A percentile compares a stretch with the other conserved stretches of the same genome.
Conservation (phyloP, 352 stramenopile genomes). For the Pythium scleroteichum region DNA sequence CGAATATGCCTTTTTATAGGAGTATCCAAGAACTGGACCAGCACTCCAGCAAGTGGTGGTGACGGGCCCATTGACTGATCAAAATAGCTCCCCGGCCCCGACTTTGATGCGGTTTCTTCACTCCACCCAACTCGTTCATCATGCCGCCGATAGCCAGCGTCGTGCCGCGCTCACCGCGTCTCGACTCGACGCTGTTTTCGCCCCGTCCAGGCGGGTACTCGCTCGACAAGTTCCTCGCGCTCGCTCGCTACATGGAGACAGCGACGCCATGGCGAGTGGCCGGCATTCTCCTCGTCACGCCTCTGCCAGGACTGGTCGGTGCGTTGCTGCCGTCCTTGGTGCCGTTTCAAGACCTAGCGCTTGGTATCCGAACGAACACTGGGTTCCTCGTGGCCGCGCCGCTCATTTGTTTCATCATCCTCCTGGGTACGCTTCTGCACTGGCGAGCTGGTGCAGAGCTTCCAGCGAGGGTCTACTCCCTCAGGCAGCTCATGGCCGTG, state of each 20-base stretch:
- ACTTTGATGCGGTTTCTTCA: too few species aligned
- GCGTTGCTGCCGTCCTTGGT: conserved; percentile 3
- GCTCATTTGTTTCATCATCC: not conserved
- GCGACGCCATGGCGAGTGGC: not conserved
- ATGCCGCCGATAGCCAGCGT: too few species aligned
- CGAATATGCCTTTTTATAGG: too few species aligned
- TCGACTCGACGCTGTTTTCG: too few species aligned
- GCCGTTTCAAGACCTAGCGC: not conserved
- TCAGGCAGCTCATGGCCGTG: not conserved
- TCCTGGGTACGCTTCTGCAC: not conserved
- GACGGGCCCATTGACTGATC: too few species aligned
- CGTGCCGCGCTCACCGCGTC: too few species aligned
- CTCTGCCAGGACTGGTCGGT: conserved; percentile 6
- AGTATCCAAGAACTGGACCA: too few species aligned
- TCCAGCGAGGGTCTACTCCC: not conserved
- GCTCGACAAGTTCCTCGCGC: not conserved
- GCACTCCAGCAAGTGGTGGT: too few species aligned
- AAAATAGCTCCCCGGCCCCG: too few species aligned
- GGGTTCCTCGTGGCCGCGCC: not conserved
- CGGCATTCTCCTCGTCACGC: conserved; percentile 7
- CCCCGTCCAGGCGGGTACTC: not conserved
- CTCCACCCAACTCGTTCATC: too few species aligned
- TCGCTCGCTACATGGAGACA: not conserved
- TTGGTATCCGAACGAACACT: not conserved
- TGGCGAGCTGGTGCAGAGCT: not conserved